phyloP scores from a whole-genome alignment of 352 stramenopile species.

The Globisporangium acanthophoron region DNA sequence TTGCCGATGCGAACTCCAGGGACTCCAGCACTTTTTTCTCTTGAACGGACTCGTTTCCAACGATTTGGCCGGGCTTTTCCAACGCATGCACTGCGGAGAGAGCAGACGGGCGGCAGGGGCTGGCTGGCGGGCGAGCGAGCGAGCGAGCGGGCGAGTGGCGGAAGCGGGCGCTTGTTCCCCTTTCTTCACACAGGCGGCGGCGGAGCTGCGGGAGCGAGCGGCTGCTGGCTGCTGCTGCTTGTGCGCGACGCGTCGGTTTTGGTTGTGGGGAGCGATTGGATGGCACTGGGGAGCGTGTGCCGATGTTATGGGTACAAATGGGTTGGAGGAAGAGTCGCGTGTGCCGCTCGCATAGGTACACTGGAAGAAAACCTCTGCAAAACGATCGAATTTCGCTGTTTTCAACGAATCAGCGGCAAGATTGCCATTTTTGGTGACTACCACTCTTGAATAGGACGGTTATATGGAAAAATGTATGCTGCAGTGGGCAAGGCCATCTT shows the following conservation, averaged over 20 bases:
- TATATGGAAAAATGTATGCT: not conserved
- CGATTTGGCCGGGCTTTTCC: slow-evolving; percentile 69
- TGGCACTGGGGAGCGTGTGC: not conserved
- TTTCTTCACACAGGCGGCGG: too few relatives aligned
- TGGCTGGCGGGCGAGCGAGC: not conserved
- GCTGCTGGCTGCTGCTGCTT: not conserved
- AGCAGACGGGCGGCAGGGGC: slow-evolving; percentile 9
- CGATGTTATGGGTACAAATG: not conserved
- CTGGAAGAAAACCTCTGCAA: not conserved
- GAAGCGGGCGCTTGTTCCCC: not conserved
- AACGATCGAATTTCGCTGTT: not conserved
- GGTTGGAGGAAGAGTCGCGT: too few relatives aligned
- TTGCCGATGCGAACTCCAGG: slow-evolving; percentile 17
- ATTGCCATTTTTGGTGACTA: not conserved
- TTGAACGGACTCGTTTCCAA: slow-evolving; percentile 80
- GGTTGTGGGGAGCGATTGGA: not conserved
- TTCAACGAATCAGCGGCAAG: not conserved
- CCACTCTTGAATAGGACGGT: not conserved
- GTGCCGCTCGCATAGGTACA: not conserved
- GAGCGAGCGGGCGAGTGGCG: not conserved
- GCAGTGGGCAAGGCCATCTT: too few relatives aligned
- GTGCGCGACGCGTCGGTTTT: slow-evolving; percentile 1
- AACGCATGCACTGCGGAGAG: slow-evolving; percentile 81
- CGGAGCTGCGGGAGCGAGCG: too few relatives aligned
- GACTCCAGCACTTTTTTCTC: slow-evolving; percentile 57